These are phyloP conservation scores for Blumeria hordei DNA, from an alignment of 2,329 filamentous ascomycete genomes.

Conservation along the genomic window DNA sequence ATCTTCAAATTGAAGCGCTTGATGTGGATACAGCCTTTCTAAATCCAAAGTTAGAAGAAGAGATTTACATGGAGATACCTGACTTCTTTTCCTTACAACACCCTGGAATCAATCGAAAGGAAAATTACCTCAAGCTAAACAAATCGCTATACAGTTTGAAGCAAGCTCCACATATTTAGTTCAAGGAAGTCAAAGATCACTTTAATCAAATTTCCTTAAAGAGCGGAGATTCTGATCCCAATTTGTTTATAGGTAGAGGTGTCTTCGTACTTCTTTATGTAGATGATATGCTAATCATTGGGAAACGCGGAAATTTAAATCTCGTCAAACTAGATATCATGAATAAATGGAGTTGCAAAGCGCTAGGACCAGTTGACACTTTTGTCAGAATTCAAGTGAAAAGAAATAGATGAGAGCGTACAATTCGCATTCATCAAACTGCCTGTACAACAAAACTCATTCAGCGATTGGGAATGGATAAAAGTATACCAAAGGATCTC, in stretches of 20 bases:
- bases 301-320: background rate
- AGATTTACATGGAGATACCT: background rate
- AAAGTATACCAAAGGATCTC: background rate
- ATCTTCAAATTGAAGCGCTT: background rate
- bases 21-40: background rate
- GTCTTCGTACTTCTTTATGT: background rate
- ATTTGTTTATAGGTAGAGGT: background rate
- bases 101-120: background rate
- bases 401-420: background rate
- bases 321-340: background rate
- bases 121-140: background rate
- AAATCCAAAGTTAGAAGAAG: background rate
- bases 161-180: background rate
- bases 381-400: background rate
- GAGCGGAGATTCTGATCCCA: background rate
- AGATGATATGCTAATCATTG: background rate
- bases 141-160: background rate
- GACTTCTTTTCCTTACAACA: background rate
- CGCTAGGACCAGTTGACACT: background rate
- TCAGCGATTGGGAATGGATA: background rate
- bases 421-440: background rate
- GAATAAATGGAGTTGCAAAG: background rate
- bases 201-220: background rate
- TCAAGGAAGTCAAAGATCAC: background rate
- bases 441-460: background rate